Evolutionary conservation across 345 rosid genomes (phyloP).

Genomic region (Ceriops zippeliana): DNA sequence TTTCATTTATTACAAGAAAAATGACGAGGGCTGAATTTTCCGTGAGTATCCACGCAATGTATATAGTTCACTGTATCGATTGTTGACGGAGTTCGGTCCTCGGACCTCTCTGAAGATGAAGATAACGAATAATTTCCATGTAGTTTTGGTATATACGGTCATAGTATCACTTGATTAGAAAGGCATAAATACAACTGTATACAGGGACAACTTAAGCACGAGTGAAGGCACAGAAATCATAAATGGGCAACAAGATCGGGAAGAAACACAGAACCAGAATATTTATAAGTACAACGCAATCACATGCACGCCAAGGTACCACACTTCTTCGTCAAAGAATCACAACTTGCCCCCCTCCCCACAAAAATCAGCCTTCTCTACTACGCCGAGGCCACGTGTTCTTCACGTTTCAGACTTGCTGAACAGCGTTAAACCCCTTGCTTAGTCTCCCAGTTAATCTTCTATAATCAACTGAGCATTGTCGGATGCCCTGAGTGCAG

Average conservation of each 20-base stretch:
- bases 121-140: too few relatives aligned
- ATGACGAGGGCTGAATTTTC: too few relatives aligned
- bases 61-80: too few relatives aligned
- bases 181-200: too few relatives aligned
- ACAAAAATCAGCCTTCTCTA: neutral
- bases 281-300: neutral
- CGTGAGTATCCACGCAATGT: too few relatives aligned
- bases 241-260: neutral
- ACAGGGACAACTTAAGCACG: neutral
- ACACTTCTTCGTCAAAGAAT: neutral
- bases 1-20: too few relatives aligned
- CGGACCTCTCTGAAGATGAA: too few relatives aligned
- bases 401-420: constrained; percentile 1
- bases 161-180: neutral
- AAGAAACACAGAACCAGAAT: neutral
- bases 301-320: neutral
- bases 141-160: neutral
- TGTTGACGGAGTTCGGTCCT: neutral
- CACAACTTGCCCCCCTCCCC: neutral
- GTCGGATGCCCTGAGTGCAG: constrained; percentile 93
- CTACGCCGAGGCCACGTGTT: neutral
- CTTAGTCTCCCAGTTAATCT: neutral
- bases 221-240: neutral
- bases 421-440: neutral
- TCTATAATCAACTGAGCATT: constrained; percentile 61